phyloP scores from a whole-genome alignment of 768 basidiomycete genomes.

The Phlegmacium glaucopus region DNA sequence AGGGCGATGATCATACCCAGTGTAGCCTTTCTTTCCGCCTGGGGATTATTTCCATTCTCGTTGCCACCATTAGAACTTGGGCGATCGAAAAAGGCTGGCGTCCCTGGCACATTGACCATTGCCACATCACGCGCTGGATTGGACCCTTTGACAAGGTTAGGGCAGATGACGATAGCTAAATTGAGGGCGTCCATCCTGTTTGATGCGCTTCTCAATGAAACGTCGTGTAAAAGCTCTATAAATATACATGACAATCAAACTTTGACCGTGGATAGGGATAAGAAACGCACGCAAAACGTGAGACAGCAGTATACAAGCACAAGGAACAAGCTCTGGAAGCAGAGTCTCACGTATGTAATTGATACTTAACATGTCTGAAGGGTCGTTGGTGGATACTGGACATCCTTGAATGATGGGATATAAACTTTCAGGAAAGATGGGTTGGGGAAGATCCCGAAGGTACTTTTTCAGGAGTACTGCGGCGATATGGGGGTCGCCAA shows the following conservation, averaged over 20 bases:
- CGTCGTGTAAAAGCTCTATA: slow-evolving; percentile 75
- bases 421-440: slow-evolving; percentile 69
- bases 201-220: slow-evolving; percentile 58
- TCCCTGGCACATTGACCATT: slow-evolving; percentile 65
- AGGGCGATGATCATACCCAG: slow-evolving; percentile 70
- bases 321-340: slow-evolving; percentile 65
- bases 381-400: slow-evolving; percentile 40
- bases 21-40: slow-evolving; percentile 50
- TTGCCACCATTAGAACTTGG: slow-evolving; percentile 13
- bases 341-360: slow-evolving; percentile 67
- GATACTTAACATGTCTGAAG: slow-evolving; percentile 53
- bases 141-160: slow-evolving; percentile 72
- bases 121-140: slow-evolving; percentile 69
- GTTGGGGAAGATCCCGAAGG: slow-evolving; percentile 73
- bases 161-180: slow-evolving; percentile 73
- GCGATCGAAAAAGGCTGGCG: slow-evolving; percentile 34
- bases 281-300: slow-evolving; percentile 55
- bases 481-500: slow-evolving; percentile 74
- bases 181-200: slow-evolving; percentile 87
- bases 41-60: slow-evolving; percentile 19
- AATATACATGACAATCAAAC: neutral
- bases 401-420: slow-evolving; percentile 68
- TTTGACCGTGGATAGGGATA: slow-evolving; percentile 1
- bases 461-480: slow-evolving; percentile 88
- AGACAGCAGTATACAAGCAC: slow-evolving; percentile 71